Conservation (phyloP, 306 rosid genomes). For the Gastrolobium bilobum region DNA sequence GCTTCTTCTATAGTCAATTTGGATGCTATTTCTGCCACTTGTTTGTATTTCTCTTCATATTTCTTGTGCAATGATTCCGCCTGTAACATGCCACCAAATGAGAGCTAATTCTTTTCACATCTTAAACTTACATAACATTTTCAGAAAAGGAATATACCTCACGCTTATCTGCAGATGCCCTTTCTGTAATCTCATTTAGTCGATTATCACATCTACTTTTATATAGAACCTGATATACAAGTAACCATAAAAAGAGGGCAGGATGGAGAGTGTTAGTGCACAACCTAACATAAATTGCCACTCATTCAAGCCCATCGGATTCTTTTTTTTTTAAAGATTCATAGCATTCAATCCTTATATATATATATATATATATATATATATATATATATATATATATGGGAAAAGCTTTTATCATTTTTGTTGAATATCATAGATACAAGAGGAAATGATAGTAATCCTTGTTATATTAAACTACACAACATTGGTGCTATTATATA, state of each 20-base stretch:
- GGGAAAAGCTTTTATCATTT: no score
- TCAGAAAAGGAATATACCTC: slow-evolving; percentile 68
- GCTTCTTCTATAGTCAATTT: slow-evolving; percentile 93
- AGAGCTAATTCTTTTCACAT: slow-evolving; percentile 38
- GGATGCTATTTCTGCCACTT: slow-evolving; percentile 92
- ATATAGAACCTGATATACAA: slow-evolving; percentile 76
- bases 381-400: no score
- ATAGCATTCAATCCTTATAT: slow-evolving; percentile 29
- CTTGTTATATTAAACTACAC: no score
- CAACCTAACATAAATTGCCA: slow-evolving; percentile 17
- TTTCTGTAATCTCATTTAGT: slow-evolving; percentile 92
- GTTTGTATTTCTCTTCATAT: slow-evolving; percentile 95
- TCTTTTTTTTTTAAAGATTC: slow-evolving; percentile 26
- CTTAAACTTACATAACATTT: slow-evolving; percentile 35
- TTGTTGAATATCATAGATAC: no score
- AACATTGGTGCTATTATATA: no score
- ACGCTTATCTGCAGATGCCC: slow-evolving; percentile 92
- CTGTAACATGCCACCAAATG: slow-evolving; percentile 60
- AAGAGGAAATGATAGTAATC: no score
- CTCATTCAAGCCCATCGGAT: slow-evolving; percentile 12
- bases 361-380: no score
- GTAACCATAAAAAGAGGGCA: slow-evolving; percentile 23
- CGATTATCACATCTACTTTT: slow-evolving; percentile 94
- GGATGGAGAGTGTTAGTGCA: slow-evolving; percentile 21
- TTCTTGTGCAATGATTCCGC: slow-evolving; percentile 81